Evolutionary conservation across 1,284 basidiomycete genomes (phyloP).

Genomic region (Trichosporon coremiiforme): DNA sequence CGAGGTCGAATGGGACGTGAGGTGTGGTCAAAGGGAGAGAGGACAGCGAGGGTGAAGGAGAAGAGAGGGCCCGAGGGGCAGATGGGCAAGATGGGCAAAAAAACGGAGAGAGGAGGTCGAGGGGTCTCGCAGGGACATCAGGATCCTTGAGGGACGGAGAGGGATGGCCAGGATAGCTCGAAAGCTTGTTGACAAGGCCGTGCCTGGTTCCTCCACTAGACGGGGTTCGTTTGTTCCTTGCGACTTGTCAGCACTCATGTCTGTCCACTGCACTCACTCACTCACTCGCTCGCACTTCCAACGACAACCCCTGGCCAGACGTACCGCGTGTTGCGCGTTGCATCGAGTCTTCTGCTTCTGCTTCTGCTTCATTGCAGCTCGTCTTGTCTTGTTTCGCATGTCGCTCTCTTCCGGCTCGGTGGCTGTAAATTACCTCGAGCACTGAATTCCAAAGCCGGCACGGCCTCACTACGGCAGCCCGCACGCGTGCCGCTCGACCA

Average conservation of each 20-base stretch:
- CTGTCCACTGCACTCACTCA: not conserved
- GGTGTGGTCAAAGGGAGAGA: not conserved
- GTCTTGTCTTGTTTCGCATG: not conserved
- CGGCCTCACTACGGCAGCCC: not conserved
- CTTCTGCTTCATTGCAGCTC: not conserved
- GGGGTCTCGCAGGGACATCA: constrained; percentile 3
- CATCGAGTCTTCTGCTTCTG: not conserved
- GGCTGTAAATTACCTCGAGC: not conserved
- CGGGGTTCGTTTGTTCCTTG: constrained; percentile 10
- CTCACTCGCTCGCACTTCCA: not conserved
- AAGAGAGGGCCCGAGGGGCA: not conserved
- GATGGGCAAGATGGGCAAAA: not conserved
- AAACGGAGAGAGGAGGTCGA: not conserved
- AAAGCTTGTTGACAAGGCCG: constrained; percentile 11
- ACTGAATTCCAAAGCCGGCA: not conserved
- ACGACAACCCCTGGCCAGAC: not conserved
- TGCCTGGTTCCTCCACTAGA: constrained; percentile 6
- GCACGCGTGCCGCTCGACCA: not conserved
- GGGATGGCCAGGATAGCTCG: constrained; percentile 17
- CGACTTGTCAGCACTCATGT: not conserved
- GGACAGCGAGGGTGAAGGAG: not conserved
- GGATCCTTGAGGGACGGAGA: not conserved
- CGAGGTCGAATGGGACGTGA: not conserved
- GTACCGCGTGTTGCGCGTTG: constrained; percentile 1
- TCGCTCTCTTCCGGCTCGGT: not conserved